These are phyloP conservation scores for Boletus rex-veris DNA, from an alignment of 768 basidiomycete species.

Conservation along the genomic window DNA sequence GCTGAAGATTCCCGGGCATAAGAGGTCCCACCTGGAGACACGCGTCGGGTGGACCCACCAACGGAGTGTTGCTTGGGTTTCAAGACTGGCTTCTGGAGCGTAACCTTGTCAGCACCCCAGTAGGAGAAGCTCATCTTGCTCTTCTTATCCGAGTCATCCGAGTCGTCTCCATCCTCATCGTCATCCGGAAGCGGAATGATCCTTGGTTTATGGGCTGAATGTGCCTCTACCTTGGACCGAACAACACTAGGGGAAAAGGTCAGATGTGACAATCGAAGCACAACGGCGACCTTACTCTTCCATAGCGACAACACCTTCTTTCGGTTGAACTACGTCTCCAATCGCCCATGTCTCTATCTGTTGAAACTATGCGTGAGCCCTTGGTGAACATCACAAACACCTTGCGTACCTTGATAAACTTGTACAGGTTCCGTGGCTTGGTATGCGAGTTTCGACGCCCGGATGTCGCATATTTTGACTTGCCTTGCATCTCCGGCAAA, in stretches of 20 bases:
- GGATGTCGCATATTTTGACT: slow-evolving; percentile 79
- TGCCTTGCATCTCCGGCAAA: slow-evolving; percentile 78
- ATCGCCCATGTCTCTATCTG: slow-evolving; percentile 89
- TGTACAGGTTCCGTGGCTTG: slow-evolving; percentile 89
- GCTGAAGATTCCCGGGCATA: slow-evolving; percentile 82
- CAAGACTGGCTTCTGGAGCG: slow-evolving; percentile 73
- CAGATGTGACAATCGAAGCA: slow-evolving; percentile 6
- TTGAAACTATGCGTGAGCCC: slow-evolving; percentile 6
- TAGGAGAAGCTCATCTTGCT: slow-evolving; percentile 95
- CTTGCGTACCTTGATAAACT: slow-evolving; percentile 74
- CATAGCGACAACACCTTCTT: slow-evolving; percentile 83
- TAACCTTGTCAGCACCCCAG: slow-evolving; percentile 90
- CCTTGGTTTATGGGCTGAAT: slow-evolving; percentile 55
- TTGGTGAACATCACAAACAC: slow-evolving; percentile 1
- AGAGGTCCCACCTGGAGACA: slow-evolving; percentile 44
- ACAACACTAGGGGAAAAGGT: slow-evolving; percentile 49
- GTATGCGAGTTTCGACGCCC: slow-evolving; percentile 72
- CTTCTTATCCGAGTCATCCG: slow-evolving; percentile 84
- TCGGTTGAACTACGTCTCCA: slow-evolving; percentile 68
- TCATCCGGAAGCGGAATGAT: slow-evolving; percentile 70
- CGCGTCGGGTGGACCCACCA: slow-evolving; percentile 36
- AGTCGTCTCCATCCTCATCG: slow-evolving; percentile 57
- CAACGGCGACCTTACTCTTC: slow-evolving; percentile 64
- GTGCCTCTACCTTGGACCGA: slow-evolving; percentile 62
- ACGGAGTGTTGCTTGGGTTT: slow-evolving; percentile 41